Base-by-base conservation (phyloP, 495 filamentous ascomycete species). In the Cercophora samala region DNA sequence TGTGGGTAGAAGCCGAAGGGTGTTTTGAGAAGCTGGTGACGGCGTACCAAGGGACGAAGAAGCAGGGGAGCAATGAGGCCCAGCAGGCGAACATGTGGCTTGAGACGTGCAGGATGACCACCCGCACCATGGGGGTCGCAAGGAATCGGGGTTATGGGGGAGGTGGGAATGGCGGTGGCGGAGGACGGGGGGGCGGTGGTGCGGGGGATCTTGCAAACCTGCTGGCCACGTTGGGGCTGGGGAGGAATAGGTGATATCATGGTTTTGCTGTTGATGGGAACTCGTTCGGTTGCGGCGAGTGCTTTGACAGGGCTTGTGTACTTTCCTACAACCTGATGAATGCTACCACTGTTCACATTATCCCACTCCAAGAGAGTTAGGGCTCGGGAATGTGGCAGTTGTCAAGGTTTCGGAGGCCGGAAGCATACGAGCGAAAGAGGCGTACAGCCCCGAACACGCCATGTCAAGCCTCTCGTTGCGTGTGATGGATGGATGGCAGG, bases 11-110 rank as follows among this genome's bases (percentile, higher is more conserved):
- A 18, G 53, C 53, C 6, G 53, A 56, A 18, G 11, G 4, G 22
- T 56, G n/a, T 5, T 56, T 56, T 56, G 53, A 56, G 53, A 56
- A 56, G 53, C 22, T 56, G 53, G 53, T 56, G n/a, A 18, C 5
- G 22, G 53, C 53, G n/a, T 56, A 56, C 22, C n/a, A 19, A 23
- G 53, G 53, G 53, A 56, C 53, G 8, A 23, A 56, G 53, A 56
- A 56, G 53, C n/a, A 56, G 53, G n/a, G n/a, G 53, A 56, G 53
- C n/a, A 56, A 3, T 11, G 53, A 46, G 15, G 13, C 37, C 9
- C 37, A 46, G 15, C 8, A 46, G 37, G 37, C 37, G 37, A 46
- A 9, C 37, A 46, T 46, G 37, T 46, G 37, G 37, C 37, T 46
- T 11, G 15, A 46, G 15, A 46, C 37, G 37, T 46, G 37, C 13